These are phyloP conservation scores for Extremus antarcticus DNA, from an alignment of 495 filamentous ascomycete species.

Conservation along the genomic window DNA sequence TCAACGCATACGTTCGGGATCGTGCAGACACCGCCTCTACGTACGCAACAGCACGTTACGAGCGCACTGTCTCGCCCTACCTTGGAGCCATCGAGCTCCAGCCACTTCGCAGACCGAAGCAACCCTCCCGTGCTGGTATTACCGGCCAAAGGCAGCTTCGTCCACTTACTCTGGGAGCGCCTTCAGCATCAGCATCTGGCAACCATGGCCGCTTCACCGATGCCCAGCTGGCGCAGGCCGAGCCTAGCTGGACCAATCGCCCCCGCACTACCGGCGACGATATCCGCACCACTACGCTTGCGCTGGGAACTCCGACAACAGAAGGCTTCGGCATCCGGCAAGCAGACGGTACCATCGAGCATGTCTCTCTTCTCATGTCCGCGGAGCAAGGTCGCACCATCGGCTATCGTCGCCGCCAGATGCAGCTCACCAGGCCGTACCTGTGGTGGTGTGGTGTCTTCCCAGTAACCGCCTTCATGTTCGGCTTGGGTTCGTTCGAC, in stretches of 20 bases:
- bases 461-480: slow-evolving; percentile 6
- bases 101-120: not conserved
- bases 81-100: not conserved
- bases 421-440: slow-evolving; percentile 1
- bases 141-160: slow-evolving; percentile 6
- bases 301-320: not conserved
- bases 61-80: not conserved
- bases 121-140: not conserved
- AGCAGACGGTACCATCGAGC: not conserved
- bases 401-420: not conserved
- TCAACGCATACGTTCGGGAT: not conserved
- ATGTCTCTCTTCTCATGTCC: not conserved
- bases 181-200: not conserved
- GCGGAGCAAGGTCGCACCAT: not conserved
- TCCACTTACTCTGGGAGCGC: not conserved
- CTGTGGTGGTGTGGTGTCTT: not conserved
- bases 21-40: not conserved
- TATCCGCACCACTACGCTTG: not conserved
- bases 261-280: not conserved
- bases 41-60: not conserved
- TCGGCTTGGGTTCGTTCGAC: slow-evolving; percentile 11
- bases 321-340: not conserved
- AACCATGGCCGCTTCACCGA: slow-evolving; percentile 8
- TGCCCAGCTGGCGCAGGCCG: slow-evolving; percentile 6
- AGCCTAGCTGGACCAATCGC: slow-evolving; percentile 8